A percentile compares a stretch with the other conserved stretches of the same genome.
Conservation (phyloP, 1,284 basidiomycete species). For the Trichosporon sp. region DNA sequence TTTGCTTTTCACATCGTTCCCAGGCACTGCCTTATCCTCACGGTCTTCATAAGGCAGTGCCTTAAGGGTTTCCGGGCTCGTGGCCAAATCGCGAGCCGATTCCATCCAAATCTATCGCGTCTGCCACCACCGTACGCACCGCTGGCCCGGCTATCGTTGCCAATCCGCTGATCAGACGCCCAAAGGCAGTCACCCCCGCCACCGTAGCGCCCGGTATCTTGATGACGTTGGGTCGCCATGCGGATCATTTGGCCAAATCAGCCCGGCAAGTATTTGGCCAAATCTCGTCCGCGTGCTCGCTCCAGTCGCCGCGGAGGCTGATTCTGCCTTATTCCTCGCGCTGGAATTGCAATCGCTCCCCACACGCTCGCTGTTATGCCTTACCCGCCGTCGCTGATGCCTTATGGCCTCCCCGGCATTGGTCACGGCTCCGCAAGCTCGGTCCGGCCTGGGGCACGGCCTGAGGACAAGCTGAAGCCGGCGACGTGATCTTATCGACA, state of each 20-base stretch:
- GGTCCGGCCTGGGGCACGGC: neutral
- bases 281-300: neutral
- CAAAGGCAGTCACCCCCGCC: neutral
- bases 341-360: slow-evolving; percentile 3
- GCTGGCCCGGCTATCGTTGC: neutral
- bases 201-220: too few species aligned
- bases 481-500: neutral
- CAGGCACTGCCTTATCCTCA: slow-evolving; percentile 4
- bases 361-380: neutral
- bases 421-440: neutral
- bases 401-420: neutral
- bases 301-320: neutral
- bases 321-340: slow-evolving; percentile 6
- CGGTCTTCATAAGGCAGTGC: slow-evolving; percentile 12
- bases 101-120: too few species aligned
- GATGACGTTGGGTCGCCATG: too few species aligned
- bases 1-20: neutral
- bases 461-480: neutral
- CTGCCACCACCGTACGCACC: too few species aligned
- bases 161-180: neutral
- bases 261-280: neutral
- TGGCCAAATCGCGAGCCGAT: too few species aligned
- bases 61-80: neutral
- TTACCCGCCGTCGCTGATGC: neutral
- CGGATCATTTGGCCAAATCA: neutral